phyloP scores from a whole-genome alignment of 768 basidiomycete species.

The Amanita thiersii region DNA sequence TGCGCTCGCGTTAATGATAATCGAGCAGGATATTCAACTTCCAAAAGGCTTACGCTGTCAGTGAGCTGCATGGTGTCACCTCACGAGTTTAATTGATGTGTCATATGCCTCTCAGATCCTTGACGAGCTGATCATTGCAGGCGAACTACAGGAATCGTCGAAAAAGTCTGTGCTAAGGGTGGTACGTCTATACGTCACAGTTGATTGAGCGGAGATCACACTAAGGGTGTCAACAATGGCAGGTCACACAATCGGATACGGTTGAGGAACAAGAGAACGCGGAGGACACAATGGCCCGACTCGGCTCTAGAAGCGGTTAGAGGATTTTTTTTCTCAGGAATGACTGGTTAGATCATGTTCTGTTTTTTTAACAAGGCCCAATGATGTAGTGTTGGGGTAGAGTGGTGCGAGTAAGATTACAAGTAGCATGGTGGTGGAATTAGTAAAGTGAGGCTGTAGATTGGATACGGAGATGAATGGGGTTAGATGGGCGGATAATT shows the following conservation, averaged over 20 bases:
- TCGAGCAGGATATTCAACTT: constrained; percentile 91
- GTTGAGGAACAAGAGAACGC: constrained; percentile 82
- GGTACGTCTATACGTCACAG: constrained; percentile 21
- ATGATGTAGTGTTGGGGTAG: constrained; percentile 26
- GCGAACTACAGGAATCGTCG: constrained; percentile 96
- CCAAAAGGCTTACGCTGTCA: constrained; percentile 94
- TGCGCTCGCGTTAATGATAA: constrained; percentile 7
- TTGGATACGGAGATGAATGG: neutral
- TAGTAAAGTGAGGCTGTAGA: neutral
- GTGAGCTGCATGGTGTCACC: constrained; percentile 10
- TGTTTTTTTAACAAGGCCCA: constrained; percentile 29
- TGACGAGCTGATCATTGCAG: constrained; percentile 95
- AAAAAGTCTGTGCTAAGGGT: constrained; percentile 77
- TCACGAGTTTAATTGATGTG: constrained; percentile 3
- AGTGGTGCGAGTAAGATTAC: neutral
- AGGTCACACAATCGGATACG: constrained; percentile 82
- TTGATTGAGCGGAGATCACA: neutral
- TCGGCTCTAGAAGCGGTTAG: constrained; percentile 71
- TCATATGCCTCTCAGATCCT: constrained; percentile 47
- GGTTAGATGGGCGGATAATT: neutral
- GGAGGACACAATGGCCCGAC: constrained; percentile 72
- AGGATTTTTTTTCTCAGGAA: constrained; percentile 13
- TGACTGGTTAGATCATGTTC: constrained; percentile 15
- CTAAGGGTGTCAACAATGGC: constrained; percentile 28
- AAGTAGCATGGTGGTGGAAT: neutral